These are phyloP conservation scores for Narthecium ossifragum DNA, from an alignment of 106 monocot species.

Conservation along the genomic window DNA sequence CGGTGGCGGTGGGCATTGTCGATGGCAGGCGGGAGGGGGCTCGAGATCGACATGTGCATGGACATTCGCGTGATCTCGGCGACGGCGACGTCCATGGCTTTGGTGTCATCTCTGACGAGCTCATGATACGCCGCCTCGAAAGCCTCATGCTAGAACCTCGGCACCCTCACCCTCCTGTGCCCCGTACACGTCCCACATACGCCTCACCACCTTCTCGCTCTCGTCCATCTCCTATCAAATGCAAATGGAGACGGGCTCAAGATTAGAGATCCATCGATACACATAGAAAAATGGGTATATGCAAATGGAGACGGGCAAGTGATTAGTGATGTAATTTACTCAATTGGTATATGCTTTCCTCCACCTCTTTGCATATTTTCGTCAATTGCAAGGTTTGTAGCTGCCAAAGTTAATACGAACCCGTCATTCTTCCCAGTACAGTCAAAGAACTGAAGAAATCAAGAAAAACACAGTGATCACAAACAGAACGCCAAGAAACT, in stretches of 20 bases:
- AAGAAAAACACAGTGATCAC: too few relatives aligned
- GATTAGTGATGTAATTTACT: too few relatives aligned
- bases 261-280: neutral
- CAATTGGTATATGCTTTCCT: too few relatives aligned
- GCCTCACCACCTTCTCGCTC: conserved; percentile 86
- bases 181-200: conserved; percentile 92
- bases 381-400: too few relatives aligned
- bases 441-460: too few relatives aligned
- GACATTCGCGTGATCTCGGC: conserved; percentile 88
- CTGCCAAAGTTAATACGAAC: too few relatives aligned
- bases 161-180: conserved; percentile 55
- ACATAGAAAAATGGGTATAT: neutral
- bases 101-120: conserved; percentile 53
- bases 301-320: too few relatives aligned
- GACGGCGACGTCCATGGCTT: conserved; percentile 43
- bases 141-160: conserved; percentile 86
- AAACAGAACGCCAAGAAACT: too few relatives aligned
- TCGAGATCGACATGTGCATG: conserved; percentile 61
- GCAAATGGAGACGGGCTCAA: neutral
- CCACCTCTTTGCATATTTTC: too few relatives aligned
- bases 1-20: too few relatives aligned
- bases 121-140: conserved; percentile 95
- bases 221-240: conserved; percentile 95
- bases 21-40: conserved; percentile 14
- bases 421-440: too few relatives aligned